These are phyloP conservation scores for Ruellia speciosa DNA, from an alignment of 305 asterid species.

Conservation along the genomic window DNA sequence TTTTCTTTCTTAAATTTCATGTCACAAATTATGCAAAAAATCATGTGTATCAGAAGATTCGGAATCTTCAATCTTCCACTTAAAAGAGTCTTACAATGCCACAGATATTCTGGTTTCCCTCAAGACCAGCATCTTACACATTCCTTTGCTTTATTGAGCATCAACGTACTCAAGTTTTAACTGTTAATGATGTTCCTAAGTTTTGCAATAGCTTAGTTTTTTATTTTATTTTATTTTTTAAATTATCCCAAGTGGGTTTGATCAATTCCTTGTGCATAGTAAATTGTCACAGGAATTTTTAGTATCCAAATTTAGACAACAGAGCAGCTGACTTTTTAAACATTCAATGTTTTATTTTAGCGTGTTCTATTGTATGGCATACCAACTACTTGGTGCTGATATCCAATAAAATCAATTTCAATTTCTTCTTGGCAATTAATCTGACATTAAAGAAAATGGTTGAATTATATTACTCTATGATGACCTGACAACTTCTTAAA, in stretches of 20 bases:
- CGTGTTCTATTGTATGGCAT: not conserved
- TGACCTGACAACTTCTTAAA: slow-evolving; percentile 3
- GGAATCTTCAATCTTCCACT: not conserved
- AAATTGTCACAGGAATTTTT: too few relatives aligned
- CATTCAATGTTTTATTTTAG: not conserved
- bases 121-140: not conserved
- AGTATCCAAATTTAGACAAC: not conserved
- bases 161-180: too few relatives aligned
- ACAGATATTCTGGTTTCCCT: not conserved
- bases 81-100: not conserved
- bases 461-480: not conserved
- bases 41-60: not conserved
- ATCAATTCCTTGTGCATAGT: too few relatives aligned
- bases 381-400: not conserved
- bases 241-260: not conserved
- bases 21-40: too few relatives aligned
- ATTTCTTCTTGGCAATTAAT: not conserved
- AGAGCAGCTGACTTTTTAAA: not conserved
- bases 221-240: not conserved
- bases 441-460: not conserved
- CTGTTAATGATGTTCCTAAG: not conserved
- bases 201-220: not conserved
- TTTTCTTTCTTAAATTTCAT: too few relatives aligned
- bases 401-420: too few relatives aligned
- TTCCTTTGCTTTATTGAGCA: not conserved